Conservation (phyloP, 73 alveolate species). For the Paramecium sexaurelia region DNA sequence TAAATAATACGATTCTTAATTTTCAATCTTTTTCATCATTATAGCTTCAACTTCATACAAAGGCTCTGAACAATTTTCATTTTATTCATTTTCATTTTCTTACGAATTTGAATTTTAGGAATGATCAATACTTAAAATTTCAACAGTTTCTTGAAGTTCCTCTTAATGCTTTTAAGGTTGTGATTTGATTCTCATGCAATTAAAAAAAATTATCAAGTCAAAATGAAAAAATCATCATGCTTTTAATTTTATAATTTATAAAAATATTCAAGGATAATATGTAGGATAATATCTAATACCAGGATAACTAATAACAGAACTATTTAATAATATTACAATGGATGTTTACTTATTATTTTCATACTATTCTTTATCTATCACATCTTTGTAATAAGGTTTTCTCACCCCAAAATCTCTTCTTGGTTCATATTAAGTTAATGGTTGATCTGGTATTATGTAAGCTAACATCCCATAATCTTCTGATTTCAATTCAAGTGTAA, state of each 20-base stretch:
- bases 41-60: not conserved
- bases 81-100: not conserved
- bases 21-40: not conserved
- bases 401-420: not conserved
- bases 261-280: constrained; percentile 10
- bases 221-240: not conserved
- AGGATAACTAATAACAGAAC: not conserved
- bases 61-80: not conserved
- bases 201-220: not conserved
- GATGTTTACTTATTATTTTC: not conserved
- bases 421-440: not conserved
- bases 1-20: not conserved
- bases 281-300: constrained; percentile 9
- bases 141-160: not conserved
- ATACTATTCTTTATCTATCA: not conserved
- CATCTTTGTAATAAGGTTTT: not conserved
- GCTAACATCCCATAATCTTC: not conserved
- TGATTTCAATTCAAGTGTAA: not conserved
- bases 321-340: not conserved
- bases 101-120: not conserved
- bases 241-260: not conserved
- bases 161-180: not conserved
- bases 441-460: constrained; percentile 23
- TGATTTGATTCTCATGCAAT: not conserved
- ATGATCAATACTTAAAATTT: not conserved